Conservation (phyloP, 768 basidiomycete genomes). For the Trametes maxima region DNA sequence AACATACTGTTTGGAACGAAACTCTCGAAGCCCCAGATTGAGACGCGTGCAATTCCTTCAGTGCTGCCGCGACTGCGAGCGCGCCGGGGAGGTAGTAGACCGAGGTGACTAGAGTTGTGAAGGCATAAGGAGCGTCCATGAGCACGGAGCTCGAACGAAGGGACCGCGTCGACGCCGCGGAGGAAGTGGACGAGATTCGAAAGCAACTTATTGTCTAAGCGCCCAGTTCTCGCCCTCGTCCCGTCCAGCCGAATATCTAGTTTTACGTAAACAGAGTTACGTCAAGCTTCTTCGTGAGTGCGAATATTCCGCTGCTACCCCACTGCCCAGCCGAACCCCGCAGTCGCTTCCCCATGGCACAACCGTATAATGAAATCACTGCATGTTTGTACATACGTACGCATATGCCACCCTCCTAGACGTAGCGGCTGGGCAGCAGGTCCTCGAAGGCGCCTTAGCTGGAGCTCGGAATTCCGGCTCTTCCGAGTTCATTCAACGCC, state of each 20-base stretch:
- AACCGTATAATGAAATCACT: too few species aligned
- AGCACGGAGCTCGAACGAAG: conserved; percentile 20
- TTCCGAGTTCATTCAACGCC: too few species aligned
- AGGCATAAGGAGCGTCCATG: conserved; percentile 75
- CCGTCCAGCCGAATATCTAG: conserved; percentile 16
- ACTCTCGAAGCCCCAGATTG: conserved; percentile 61
- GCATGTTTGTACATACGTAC: too few species aligned
- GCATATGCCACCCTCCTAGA: too few species aligned
- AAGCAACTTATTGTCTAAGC: conserved; percentile 9
- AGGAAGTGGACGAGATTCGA: conserved; percentile 9
- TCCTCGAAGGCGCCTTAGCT: too few species aligned
- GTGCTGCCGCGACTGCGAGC: conserved; percentile 81
- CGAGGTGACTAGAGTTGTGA: conserved; percentile 91
- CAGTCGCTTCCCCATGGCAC: too few species aligned
- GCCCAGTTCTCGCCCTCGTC: conserved; percentile 13
- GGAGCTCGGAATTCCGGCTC: too few species aligned
- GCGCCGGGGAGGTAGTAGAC: conserved; percentile 93
- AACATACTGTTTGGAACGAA: conserved; percentile 80
- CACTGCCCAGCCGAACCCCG: too few species aligned
- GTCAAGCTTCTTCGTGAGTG: too few species aligned
- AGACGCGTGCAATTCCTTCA: conserved; percentile 74
- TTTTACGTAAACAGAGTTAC: conserved; percentile 15
- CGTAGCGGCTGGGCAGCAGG: too few species aligned
- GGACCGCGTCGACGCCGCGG: conserved; percentile 26
- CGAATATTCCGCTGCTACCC: too few species aligned